Evolutionary conservation across 179 eudicot genomes (phyloP), one percentile per base, ranked within the genome.

Genomic region (Spergularia azorica): DNA sequence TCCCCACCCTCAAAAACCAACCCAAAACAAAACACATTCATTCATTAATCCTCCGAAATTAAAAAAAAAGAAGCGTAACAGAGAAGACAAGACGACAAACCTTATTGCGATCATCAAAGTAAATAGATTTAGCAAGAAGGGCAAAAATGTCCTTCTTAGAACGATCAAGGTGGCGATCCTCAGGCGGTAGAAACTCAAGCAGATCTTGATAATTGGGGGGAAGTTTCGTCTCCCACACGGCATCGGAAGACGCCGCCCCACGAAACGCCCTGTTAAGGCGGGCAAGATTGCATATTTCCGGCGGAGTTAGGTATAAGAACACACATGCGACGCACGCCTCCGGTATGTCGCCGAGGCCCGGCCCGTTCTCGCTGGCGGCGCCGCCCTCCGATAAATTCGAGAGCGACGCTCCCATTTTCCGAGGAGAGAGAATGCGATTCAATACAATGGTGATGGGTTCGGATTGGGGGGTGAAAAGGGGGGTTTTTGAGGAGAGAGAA

Each of bases 281-380:
- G 1, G 99, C 99, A 59, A 95, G 84, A 67, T 93, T 95, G 74
- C 99, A 95, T 51, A 95, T 95, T 84, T 95, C 96, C 52, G 95
- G 97, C 71, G 99, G 99, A 6, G 94, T 89, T 6, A 95, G 80
- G 79, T 95, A 79, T 36, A 91, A 73, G 77, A 95, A 91, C 6
- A 95, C 99, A 67, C 94, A 81, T 1, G 99, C 99, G 15, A 95
- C 94, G 83, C 99, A 95, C 38, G 91, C 94, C 80, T 91, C 97
- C 55, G 98, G 99, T 76, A 95, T 95, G 77, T 95, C 99, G 0
- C 99, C 99, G 4, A 95, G 83, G 0, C 98, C 90, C 17, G 89
- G 88, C 3, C 85, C 76, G 32, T n/a, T 46, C 0, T 58, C 74
- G 65, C 46, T 76, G 51, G 80, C 88, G 15, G 83, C 83, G 81